phyloP scores from a whole-genome alignment of 2,329 filamentous ascomycete species.

The Trichoderma hamatum region DNA sequence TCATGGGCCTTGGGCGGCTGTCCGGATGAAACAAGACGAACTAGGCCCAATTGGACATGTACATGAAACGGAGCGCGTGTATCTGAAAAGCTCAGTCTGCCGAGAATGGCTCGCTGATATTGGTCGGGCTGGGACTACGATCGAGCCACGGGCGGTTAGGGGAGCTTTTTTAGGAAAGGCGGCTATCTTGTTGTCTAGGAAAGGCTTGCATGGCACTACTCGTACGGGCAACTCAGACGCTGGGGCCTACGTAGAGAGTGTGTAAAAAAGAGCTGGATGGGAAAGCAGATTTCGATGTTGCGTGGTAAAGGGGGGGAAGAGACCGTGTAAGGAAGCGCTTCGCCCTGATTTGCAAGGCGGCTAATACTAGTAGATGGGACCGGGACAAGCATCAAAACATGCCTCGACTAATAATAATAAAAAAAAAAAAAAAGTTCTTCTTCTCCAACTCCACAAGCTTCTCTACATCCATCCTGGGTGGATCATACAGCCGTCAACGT shows the following conservation, averaged over 20 bases:
- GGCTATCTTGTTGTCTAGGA: conserved; percentile 24
- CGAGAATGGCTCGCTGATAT: conserved; percentile 51
- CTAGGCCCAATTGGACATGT: conserved; percentile 39
- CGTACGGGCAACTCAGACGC: background rate
- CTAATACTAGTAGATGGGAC: conserved; percentile 8
- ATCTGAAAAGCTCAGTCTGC: conserved; percentile 50
- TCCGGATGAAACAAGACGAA: conserved; percentile 37
- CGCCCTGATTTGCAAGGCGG: conserved; percentile 15
- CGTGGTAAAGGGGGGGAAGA: background rate
- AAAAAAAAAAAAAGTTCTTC: background rate
- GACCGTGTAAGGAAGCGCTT: conserved; percentile 12
- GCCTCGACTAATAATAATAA: background rate
- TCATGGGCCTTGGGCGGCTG: conserved; percentile 37
- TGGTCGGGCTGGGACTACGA: conserved; percentile 50
- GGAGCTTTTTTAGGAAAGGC: conserved; percentile 16
- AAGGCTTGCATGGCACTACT: conserved; percentile 17
- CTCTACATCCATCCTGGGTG: background rate
- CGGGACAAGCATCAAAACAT: background rate
- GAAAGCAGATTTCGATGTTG: background rate
- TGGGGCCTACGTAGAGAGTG: background rate
- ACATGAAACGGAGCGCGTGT: conserved; percentile 58
- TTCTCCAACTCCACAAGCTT: conserved; percentile 10
- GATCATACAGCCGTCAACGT: conserved; percentile 15
- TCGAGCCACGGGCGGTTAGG: conserved; percentile 31
- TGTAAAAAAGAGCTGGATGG: background rate